Evolutionary conservation across 179 eudicot genomes (phyloP).

Genomic region (Beta lomatogona): DNA sequence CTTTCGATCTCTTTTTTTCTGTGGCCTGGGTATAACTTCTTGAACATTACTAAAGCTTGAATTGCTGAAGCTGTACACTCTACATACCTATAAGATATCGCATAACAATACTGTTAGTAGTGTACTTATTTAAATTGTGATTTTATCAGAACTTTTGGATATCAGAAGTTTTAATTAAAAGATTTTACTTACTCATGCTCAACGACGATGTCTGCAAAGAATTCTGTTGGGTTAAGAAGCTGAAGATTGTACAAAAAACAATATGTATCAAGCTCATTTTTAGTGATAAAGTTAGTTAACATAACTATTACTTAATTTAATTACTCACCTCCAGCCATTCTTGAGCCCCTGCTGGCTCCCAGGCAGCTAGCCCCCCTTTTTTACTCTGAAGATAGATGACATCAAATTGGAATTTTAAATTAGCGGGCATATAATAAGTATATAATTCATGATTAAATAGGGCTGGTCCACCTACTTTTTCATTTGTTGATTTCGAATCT

Average conservation of each 20-base stretch:
- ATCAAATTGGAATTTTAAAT: too few relatives aligned
- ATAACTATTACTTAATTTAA: background rate
- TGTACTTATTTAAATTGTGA: background rate
- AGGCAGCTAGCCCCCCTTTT: slow-evolving; percentile 47
- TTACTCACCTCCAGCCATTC: slow-evolving; percentile 40
- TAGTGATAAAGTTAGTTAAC: background rate
- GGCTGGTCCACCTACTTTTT: too few relatives aligned
- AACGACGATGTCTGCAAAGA: slow-evolving; percentile 48
- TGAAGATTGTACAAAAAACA: slow-evolving; percentile 10
- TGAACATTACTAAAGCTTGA: slow-evolving; percentile 47
- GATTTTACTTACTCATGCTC: slow-evolving; percentile 52
- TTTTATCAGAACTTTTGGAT: background rate
- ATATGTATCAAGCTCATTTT: background rate
- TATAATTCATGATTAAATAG: too few relatives aligned
- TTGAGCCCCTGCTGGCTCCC: slow-evolving; percentile 42
- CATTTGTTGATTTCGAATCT: too few relatives aligned
- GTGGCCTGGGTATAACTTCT: slow-evolving; percentile 44
- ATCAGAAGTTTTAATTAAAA: background rate
- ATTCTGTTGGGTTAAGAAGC: slow-evolving; percentile 60
- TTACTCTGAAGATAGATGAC: slow-evolving; percentile 29
- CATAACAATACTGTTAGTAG: background rate
- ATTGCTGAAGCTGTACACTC: slow-evolving; percentile 60
- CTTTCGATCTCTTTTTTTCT: slow-evolving; percentile 47
- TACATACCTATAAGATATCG: slow-evolving; percentile 42
- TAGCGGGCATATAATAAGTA: too few relatives aligned